Percentiles rank a stretch among this genome's conserved stretches.
phyloP scores from a whole-genome alignment of 1,284 basidiomycete species.

The Peniophora sp. region DNA sequence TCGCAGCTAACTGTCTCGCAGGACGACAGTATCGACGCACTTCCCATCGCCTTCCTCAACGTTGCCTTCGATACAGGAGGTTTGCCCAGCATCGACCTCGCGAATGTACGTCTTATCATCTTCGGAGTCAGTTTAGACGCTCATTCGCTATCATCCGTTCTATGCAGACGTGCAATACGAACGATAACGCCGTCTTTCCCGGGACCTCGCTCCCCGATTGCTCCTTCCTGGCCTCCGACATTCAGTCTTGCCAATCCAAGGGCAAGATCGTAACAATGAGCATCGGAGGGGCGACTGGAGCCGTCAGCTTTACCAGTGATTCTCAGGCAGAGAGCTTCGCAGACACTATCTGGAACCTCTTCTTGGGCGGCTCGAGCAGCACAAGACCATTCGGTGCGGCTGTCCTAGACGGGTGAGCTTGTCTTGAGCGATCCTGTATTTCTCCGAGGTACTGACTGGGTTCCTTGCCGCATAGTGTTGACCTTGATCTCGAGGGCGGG shows the following conservation, averaged over 20 bases:
- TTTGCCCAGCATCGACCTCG: constrained; percentile 50
- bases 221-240: constrained; percentile 42
- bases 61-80: constrained; percentile 48
- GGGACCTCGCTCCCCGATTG: constrained; percentile 54
- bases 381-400: constrained; percentile 56
- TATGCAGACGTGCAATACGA: constrained; percentile 40
- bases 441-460: too few relatives aligned
- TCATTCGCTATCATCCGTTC: not conserved
- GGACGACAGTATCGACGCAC: constrained; percentile 43
- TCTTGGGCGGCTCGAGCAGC: constrained; percentile 50
- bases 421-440: not conserved
- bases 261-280: constrained; percentile 62
- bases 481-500: constrained; percentile 63
- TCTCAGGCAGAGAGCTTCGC: constrained; percentile 45
- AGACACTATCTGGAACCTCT: constrained; percentile 55
- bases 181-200: constrained; percentile 33
- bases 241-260: constrained; percentile 50
- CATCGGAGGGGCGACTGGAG: constrained; percentile 54
- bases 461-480: constrained; percentile 31
- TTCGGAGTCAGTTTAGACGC: not conserved
- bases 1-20: constrained; percentile 9
- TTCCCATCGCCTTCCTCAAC: constrained; percentile 54
- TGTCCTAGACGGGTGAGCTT: constrained; percentile 52
- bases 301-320: constrained; percentile 43
- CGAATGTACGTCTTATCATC: constrained; percentile 36